Evolutionary conservation across 208 protist species (phyloP), one percentile per base, ranked within the genome.

Genomic region (Borovskyia barvae): DNA sequence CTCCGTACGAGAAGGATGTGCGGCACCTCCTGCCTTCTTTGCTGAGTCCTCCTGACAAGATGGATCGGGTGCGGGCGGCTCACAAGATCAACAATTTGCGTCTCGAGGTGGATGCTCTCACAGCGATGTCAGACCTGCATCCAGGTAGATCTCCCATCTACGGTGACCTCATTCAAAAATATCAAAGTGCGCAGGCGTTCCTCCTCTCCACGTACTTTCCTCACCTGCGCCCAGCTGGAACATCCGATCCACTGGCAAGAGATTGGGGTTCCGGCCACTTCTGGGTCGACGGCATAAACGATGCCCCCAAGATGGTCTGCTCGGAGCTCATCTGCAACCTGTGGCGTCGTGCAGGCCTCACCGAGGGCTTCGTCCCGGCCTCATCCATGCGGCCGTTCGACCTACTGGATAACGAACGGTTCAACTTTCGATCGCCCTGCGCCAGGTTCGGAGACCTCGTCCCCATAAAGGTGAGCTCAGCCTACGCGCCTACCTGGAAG

Each of bases 371-470:
- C 50, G 61, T 78, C n/a, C 87, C 87, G 1, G 78, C 84, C 14
- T 92, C 87, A 26, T 86, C 85, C 17, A 77, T 84, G 48, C 71
- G 84, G 5, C 82, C 87, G 5, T 91, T 94, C 57, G 87, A 94
- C 54, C 75, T 92, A 26, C 60, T 94, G 0, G 76, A 90, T 37
- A 66, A 86, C 60, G 55, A 57, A 15, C 75, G 87, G 17, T 80
- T 94, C 48, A 91, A 90, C 71, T 94, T 91, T 48, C 28, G 73
- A 11, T 48, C 40, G 5, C 28, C 45, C 2, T 5, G 24, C 12
- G 66, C 37, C 14, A 66, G 57, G 29, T 63, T 89, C 20, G 72
- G 79, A 3, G 54, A 71, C 6, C 20, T 87, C 15, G 19, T 65
- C 9, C 59, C 67, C 24, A 51, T 92, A 20, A 85, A 75, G 41